Conservation (phyloP, 1,284 basidiomycete genomes). For the Pyrrhoderma lamaoense region DNA sequence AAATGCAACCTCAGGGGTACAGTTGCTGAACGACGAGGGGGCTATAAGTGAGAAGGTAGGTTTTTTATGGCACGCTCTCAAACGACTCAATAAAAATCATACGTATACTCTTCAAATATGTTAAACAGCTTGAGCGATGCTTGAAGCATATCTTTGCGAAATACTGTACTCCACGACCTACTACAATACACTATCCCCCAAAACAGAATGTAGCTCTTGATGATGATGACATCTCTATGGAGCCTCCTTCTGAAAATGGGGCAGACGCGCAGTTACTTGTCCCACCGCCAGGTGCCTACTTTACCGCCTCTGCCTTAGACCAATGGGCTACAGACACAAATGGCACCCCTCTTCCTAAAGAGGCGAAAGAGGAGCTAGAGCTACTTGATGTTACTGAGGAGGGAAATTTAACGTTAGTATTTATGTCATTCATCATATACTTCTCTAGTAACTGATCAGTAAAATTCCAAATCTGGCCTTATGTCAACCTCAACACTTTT, state of each 20-base stretch:
- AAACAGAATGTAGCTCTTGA: too few species aligned
- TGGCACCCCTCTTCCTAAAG: slow-evolving; percentile 61
- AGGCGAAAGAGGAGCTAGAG: slow-evolving; percentile 71
- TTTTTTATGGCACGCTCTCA: not conserved
- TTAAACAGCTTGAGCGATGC: slow-evolving; percentile 49
- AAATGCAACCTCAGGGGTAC: slow-evolving; percentile 35
- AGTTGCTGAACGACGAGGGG: slow-evolving; percentile 59
- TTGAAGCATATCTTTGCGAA: slow-evolving; percentile 67
- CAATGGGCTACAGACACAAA: slow-evolving; percentile 72
- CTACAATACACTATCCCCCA: too few species aligned
- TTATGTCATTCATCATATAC: slow-evolving; percentile 3
- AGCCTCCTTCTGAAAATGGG: not conserved
- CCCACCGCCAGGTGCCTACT: slow-evolving; percentile 52
- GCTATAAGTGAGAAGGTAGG: slow-evolving; percentile 54
- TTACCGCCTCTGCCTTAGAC: slow-evolving; percentile 54
- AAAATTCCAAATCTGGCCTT: not conserved
- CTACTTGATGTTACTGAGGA: slow-evolving; percentile 67
- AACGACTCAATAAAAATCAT: not conserved
- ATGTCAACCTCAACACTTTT: not conserved
- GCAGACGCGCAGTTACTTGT: slow-evolving; percentile 29
- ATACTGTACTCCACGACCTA: slow-evolving; percentile 48
- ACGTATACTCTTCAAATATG: not conserved
- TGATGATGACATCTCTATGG: too few species aligned
- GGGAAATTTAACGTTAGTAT: slow-evolving; percentile 63
- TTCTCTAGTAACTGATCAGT: not conserved